A percentile compares a stretch with the other conserved stretches of the same genome.
Conservation (phyloP, 306 rosid species). For the Quercus engelmannii region DNA sequence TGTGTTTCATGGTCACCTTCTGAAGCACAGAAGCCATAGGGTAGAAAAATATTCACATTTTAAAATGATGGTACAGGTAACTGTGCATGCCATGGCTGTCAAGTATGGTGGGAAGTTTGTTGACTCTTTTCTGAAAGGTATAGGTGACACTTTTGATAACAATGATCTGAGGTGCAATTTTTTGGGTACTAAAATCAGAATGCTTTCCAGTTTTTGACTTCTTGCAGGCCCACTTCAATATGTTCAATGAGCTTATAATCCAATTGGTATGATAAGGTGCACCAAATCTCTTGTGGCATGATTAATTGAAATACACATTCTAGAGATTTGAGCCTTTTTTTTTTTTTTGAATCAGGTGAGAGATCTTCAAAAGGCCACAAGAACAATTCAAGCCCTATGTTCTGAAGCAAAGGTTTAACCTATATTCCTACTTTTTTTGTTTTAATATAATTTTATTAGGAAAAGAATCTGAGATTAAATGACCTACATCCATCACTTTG, state of each 20-base stretch:
- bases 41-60: slow-evolving; percentile 1
- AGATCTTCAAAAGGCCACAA: slow-evolving; percentile 44
- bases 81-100: slow-evolving; percentile 43
- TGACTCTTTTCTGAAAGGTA: slow-evolving; percentile 43
- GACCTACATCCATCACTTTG: background rate
- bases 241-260: slow-evolving; percentile 23
- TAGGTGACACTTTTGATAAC: background rate
- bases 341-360: slow-evolving; percentile 16
- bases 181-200: background rate
- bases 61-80: slow-evolving; percentile 21
- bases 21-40: background rate
- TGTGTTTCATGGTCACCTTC: background rate
- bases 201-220: slow-evolving; percentile 37
- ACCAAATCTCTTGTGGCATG: background rate
- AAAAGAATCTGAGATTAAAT: background rate
- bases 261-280: slow-evolving; percentile 25
- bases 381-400: slow-evolving; percentile 41
- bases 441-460: background rate
- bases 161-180: background rate
- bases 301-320: background rate
- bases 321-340: background rate
- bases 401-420: slow-evolving; percentile 43
- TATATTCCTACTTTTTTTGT: background rate
- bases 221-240: slow-evolving; percentile 34
- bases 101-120: slow-evolving; percentile 42